phyloP scores from a whole-genome alignment of 2,329 filamentous ascomycete species.

The Cylindrodendrum hubeiense region DNA sequence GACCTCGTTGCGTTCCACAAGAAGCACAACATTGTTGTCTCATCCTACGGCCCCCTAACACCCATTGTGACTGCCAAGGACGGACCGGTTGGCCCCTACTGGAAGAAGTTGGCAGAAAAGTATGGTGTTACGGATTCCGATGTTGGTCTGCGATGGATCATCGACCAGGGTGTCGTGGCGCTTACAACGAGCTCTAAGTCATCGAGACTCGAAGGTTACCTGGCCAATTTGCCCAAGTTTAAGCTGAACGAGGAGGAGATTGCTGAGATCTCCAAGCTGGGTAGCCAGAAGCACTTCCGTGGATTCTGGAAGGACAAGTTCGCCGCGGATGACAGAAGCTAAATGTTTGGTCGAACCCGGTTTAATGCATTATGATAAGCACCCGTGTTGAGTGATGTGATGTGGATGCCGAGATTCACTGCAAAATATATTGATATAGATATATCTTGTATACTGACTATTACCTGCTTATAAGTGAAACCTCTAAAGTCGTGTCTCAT shows the following conservation, averaged over 20 bases:
- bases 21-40: slow-evolving; percentile 67
- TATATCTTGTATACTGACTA: not conserved
- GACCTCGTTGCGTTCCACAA: slow-evolving; percentile 69
- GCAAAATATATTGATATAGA: slow-evolving; percentile 9
- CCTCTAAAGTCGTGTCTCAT: slow-evolving; percentile 45
- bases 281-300: slow-evolving; percentile 71
- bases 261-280: slow-evolving; percentile 65
- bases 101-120: slow-evolving; percentile 65
- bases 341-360: slow-evolving; percentile 8
- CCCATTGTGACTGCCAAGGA: slow-evolving; percentile 60
- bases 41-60: slow-evolving; percentile 68
- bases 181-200: slow-evolving; percentile 72
- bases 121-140: slow-evolving; percentile 69
- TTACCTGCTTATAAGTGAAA: slow-evolving; percentile 1
- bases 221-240: slow-evolving; percentile 64
- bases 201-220: slow-evolving; percentile 68
- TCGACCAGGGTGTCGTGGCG: slow-evolving; percentile 70
- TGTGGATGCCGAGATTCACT: not conserved
- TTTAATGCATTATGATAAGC: slow-evolving; percentile 7
- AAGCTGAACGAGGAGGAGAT: slow-evolving; percentile 72
- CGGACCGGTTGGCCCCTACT: slow-evolving; percentile 66
- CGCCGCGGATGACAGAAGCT: slow-evolving; percentile 60
- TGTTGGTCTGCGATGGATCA: slow-evolving; percentile 69
- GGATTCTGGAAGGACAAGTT: slow-evolving; percentile 70
- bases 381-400: not conserved